Conservation (phyloP, 2,329 filamentous ascomycete genomes). For the Epichloe elymi region DNA sequence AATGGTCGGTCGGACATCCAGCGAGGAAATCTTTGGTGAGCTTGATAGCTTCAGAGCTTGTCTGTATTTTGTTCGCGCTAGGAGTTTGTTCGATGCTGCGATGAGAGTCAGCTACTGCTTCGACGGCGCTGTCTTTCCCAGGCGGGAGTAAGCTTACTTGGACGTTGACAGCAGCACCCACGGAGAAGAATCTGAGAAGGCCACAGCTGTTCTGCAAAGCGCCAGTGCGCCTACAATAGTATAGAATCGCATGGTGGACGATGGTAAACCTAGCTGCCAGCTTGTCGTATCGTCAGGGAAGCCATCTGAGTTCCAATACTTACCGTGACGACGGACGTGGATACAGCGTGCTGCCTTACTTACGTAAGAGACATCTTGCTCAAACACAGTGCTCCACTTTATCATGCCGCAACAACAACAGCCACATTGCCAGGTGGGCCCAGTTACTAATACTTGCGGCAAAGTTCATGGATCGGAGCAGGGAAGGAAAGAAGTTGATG, state of each 20-base stretch:
- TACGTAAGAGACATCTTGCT: not conserved
- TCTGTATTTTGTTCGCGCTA: constrained; percentile 33
- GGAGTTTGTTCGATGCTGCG: constrained; percentile 21
- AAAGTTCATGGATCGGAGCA: not conserved
- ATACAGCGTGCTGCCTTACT: not conserved
- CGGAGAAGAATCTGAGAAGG: constrained; percentile 77
- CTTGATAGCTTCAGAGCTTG: constrained; percentile 29
- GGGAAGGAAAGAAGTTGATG: not conserved
- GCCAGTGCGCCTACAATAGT: constrained; percentile 37
- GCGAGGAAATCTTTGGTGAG: constrained; percentile 40
- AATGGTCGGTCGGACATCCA: constrained; percentile 59
- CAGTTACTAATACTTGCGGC: not conserved
- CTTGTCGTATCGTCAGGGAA: constrained; percentile 12
- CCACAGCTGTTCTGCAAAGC: constrained; percentile 46
- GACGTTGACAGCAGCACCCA: constrained; percentile 80
- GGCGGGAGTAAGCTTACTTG: constrained; percentile 42
- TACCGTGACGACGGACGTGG: not conserved
- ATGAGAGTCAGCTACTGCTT: constrained; percentile 2
- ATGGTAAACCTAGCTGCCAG: not conserved
- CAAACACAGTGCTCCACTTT: not conserved
- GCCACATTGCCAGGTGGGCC: not conserved
- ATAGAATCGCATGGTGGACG: constrained; percentile 39
- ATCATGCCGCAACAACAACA: too few species aligned
- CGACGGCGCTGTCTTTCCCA: constrained; percentile 2
- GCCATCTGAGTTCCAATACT: constrained; percentile 11